Percentiles rank a stretch among this genome's conserved stretches.
Conservation (phyloP, 1,139 yeast genomes). For the Blastobotrys aristatus region DNA sequence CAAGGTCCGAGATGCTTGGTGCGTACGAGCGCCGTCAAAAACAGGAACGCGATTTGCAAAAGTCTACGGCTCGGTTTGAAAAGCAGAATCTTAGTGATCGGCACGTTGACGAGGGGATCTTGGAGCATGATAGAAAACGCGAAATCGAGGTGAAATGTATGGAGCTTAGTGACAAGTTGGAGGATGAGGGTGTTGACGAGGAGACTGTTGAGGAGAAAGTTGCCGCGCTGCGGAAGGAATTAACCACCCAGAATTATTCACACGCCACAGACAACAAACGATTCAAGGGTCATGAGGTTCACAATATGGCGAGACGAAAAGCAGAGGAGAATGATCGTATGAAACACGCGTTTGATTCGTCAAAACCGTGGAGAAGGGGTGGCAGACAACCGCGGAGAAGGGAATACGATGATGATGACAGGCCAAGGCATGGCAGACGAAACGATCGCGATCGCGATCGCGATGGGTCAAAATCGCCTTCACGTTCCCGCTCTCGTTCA, state of each 20-base stretch:
- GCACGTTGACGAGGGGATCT: constrained; percentile 38
- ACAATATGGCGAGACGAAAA: constrained; percentile 21
- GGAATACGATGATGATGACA: not conserved
- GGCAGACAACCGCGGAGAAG: constrained; percentile 8
- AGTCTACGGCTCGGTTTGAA: constrained; percentile 22
- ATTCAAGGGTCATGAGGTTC: constrained; percentile 19
- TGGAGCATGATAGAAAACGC: constrained; percentile 46
- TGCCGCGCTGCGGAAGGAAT: constrained; percentile 26
- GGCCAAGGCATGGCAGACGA: not conserved
- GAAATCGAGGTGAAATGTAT: constrained; percentile 50
- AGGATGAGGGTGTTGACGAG: constrained; percentile 42
- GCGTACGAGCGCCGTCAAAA: constrained; percentile 36
- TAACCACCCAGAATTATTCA: constrained; percentile 17
- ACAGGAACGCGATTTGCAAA: not conserved
- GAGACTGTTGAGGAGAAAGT: constrained; percentile 33
- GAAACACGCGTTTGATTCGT: constrained; percentile 15
- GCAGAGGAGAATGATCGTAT: constrained; percentile 21
- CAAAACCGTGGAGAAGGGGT: constrained; percentile 2
- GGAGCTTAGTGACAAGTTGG: constrained; percentile 52
- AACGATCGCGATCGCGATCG: not conserved
- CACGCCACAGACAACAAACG: not conserved
- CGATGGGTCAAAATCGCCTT: too few species aligned
- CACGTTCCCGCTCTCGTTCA: too few species aligned
- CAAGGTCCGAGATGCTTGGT: constrained; percentile 36
- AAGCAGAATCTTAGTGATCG: constrained; percentile 25